Base-by-base conservation (phyloP, 108 stramenopile genomes). In the Chaetoceros tenuissimus region DNA sequence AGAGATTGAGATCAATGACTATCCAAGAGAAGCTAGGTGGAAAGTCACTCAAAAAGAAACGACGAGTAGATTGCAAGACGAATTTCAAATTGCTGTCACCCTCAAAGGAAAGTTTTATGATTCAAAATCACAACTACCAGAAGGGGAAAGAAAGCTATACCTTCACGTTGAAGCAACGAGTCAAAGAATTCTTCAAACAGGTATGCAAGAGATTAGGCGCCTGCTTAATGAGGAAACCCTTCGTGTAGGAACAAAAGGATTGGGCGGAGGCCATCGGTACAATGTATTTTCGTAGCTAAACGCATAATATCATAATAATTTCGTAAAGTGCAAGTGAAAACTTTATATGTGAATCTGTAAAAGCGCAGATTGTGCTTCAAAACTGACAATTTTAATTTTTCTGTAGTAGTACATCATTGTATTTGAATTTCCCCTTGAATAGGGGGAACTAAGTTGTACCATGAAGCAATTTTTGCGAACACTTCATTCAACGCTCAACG, bases 1-100 rank as follows among this genome's bases (percentile, higher is more conserved):
- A 59, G 92, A 94, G 51, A 73, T 93, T 24, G 91, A 89, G 51
- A 94, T 96, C 75, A 96, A 96, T 70, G 93, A 94, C 48, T 96
- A 93, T 62, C 93, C 93, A 8, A 73, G 81, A 30, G 78, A 87
- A 71, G 95, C 92, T 2, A 65, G 95, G 26, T 93, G 85, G 86
- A 85, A 81, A 48, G 86, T 89, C 20, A 93, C 90, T 7, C 84
- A 93, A 59, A 85, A 84, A 59, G 94, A 94, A 51, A 90, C 88
- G 22, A 80, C 89, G 2, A 75, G 73, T n/a, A 67, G 90, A 19
- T 63, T 96, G 31, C 85, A 90, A 47, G 93, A 96, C 56, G 86
- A 94, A 62, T 91, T 92, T 59, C 89, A 89, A 52, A 87, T 87
- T 22, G 93, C 87, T 20, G 85, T 96, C 28, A 94, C 90, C 10